These are phyloP conservation scores for Clonostachys byssicola DNA, from an alignment of 2,329 filamentous ascomycete genomes.

Conservation along the genomic window DNA sequence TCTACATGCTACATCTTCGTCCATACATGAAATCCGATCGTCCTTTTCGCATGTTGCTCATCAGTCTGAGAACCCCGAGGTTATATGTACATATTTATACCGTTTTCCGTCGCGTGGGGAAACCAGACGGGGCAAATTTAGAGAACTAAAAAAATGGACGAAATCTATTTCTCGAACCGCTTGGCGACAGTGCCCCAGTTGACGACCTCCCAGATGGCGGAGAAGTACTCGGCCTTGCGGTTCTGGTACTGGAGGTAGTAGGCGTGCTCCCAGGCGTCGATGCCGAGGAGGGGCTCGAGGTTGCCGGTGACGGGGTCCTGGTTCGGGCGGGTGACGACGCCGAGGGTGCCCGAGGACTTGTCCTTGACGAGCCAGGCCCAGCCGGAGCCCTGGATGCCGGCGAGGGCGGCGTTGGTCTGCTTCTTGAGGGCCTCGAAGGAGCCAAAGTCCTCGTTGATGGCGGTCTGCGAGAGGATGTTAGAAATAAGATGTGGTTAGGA, in stretches of 20 bases:
- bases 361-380: constrained; percentile 88
- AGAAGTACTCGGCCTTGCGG: constrained; percentile 94
- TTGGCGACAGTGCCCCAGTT: constrained; percentile 91
- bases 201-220: constrained; percentile 88
- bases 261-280: constrained; percentile 95
- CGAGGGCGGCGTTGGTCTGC: constrained; percentile 63
- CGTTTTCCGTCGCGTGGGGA: too few species aligned
- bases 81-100: too few species aligned
- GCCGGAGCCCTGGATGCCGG: constrained; percentile 79
- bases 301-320: constrained; percentile 86
- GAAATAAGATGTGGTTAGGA: too few species aligned
- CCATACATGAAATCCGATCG: too few species aligned
- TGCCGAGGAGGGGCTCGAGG: constrained; percentile 76
- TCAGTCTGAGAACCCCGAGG: too few species aligned
- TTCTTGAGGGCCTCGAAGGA: constrained; percentile 60
- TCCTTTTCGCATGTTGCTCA: too few species aligned
- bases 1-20: too few species aligned
- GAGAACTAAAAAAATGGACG: constrained; percentile 1
- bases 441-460: constrained; percentile 66
- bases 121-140: too few species aligned
- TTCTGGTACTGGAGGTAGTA: constrained; percentile 97
- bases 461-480: constrained; percentile 24
- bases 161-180: constrained; percentile 54
- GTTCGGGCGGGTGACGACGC: constrained; percentile 72
- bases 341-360: constrained; percentile 55